Percentiles rank a stretch among this genome's conserved stretches.
Evolutionary conservation across 345 rosid species (phyloP).

Genomic region (Schrenkiella parvula): DNA sequence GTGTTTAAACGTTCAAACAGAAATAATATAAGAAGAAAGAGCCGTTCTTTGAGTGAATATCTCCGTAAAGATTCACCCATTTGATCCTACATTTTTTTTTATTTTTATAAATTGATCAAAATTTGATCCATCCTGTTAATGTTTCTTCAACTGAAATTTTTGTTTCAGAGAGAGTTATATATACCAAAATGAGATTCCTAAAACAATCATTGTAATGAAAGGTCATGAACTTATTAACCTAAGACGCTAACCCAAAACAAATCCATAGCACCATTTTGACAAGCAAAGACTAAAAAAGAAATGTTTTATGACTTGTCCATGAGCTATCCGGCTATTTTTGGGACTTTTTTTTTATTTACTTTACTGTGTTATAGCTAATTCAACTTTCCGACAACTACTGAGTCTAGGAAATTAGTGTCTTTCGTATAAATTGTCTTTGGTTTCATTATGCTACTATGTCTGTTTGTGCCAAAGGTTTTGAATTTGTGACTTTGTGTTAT

Average conservation of each 20-base stretch:
- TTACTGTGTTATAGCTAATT: no score
- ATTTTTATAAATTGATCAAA: slow-evolving; percentile 41
- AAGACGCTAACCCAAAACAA: no score
- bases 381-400: slow-evolving; percentile 68
- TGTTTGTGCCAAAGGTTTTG: slow-evolving; percentile 13
- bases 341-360: no score
- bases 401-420: slow-evolving; percentile 36
- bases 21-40: slow-evolving; percentile 23
- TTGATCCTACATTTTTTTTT: background rate
- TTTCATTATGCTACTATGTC: no score
- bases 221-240: background rate
- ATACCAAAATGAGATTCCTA: background rate
- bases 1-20: slow-evolving; percentile 40
- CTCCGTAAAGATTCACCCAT: background rate
- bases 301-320: no score
- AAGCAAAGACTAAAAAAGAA: no score
- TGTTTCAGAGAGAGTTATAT: background rate
- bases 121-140: slow-evolving; percentile 68
- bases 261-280: no score
- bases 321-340: no score
- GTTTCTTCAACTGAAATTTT: slow-evolving; percentile 64
- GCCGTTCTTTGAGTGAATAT: slow-evolving; percentile 6
- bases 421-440: slow-evolving; percentile 2
- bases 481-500: slow-evolving; percentile 9
- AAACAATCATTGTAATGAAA: background rate